These are phyloP conservation scores for Ogataea trehaloabstinens DNA, from an alignment of 805 yeast genomes.

Conservation along the genomic window DNA sequence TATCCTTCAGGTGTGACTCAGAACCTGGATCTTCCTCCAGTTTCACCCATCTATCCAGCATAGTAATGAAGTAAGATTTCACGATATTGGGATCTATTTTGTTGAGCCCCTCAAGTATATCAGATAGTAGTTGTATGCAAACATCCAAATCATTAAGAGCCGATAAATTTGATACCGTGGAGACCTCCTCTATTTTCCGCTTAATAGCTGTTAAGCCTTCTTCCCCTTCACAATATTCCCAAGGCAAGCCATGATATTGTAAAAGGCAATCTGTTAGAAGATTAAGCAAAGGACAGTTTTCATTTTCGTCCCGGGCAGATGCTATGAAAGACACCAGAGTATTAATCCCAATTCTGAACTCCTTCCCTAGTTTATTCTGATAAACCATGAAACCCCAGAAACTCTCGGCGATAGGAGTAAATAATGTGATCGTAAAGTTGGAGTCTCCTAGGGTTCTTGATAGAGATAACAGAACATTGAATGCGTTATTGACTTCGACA, in stretches of 20 bases:
- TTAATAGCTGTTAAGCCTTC: slow-evolving; percentile 32
- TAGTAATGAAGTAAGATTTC: slow-evolving; percentile 44
- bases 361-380: slow-evolving; percentile 30
- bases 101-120: slow-evolving; percentile 31
- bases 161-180: slow-evolving; percentile 3
- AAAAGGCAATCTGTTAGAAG: slow-evolving; percentile 17
- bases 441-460: slow-evolving; percentile 41
- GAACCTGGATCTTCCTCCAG: slow-evolving; percentile 11
- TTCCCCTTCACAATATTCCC: slow-evolving; percentile 44
- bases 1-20: slow-evolving; percentile 26
- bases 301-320: slow-evolving; percentile 11
- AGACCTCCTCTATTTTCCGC: slow-evolving; percentile 11
- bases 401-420: slow-evolving; percentile 26
- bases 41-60: slow-evolving; percentile 62
- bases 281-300: slow-evolving; percentile 12
- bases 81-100: slow-evolving; percentile 48
- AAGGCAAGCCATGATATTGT: slow-evolving; percentile 31
- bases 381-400: slow-evolving; percentile 47
- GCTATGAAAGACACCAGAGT: slow-evolving; percentile 35
- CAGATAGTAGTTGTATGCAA: slow-evolving; percentile 36
- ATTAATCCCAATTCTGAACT: slow-evolving; percentile 35
- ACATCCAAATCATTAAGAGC: slow-evolving; percentile 42
- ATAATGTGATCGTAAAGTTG: slow-evolving; percentile 35
- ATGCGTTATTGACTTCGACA: slow-evolving; percentile 53
- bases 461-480: slow-evolving; percentile 66